Conservation (phyloP, 2,329 filamentous ascomycete genomes). For the Zasmidium angulare region DNA sequence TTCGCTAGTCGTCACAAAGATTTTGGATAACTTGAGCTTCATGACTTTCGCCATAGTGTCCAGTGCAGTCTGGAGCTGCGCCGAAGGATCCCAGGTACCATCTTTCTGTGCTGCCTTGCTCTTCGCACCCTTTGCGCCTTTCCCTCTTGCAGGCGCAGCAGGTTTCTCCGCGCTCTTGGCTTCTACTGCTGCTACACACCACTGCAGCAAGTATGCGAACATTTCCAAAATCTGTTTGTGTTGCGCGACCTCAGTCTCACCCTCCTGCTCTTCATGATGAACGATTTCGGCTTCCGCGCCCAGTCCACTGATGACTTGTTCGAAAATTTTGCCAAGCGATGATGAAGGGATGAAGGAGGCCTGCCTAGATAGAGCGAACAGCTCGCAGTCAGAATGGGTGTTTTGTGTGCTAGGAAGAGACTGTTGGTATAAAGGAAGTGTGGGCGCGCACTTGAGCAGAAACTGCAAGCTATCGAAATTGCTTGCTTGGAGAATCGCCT, state of each 20-base stretch:
- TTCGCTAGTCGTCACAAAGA: conserved; percentile 95
- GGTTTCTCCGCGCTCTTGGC: conserved; percentile 83
- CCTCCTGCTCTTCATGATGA: conserved; percentile 86
- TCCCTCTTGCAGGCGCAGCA: conserved; percentile 68
- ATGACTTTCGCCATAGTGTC: conserved; percentile 96
- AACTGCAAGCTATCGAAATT: conserved; percentile 94
- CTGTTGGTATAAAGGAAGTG: conserved; percentile 42
- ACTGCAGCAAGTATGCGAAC: conserved; percentile 90
- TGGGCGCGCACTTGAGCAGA: conserved; percentile 85
- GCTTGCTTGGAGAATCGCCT: conserved; percentile 74
- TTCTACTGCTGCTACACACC: conserved; percentile 93
- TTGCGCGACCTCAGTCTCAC: conserved; percentile 60
- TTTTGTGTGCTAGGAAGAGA: conserved; percentile 27
- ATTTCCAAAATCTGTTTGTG: conserved; percentile 92
- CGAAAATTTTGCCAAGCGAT: conserved; percentile 84
- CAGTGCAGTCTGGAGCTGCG: conserved; percentile 82
- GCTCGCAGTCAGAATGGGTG: conserved; percentile 60
- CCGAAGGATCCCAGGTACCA: conserved; percentile 81
- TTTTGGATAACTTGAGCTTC: conserved; percentile 85
- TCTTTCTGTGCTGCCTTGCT: conserved; percentile 66
- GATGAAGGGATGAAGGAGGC: conserved; percentile 75
- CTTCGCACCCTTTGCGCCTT: conserved; percentile 73
- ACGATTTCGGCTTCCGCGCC: conserved; percentile 77
- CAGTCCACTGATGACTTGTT: conserved; percentile 77
- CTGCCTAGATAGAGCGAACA: conserved; percentile 69